phyloP scores from a whole-genome alignment of 1,139 yeast genomes.

The Candida tropicalis region DNA sequence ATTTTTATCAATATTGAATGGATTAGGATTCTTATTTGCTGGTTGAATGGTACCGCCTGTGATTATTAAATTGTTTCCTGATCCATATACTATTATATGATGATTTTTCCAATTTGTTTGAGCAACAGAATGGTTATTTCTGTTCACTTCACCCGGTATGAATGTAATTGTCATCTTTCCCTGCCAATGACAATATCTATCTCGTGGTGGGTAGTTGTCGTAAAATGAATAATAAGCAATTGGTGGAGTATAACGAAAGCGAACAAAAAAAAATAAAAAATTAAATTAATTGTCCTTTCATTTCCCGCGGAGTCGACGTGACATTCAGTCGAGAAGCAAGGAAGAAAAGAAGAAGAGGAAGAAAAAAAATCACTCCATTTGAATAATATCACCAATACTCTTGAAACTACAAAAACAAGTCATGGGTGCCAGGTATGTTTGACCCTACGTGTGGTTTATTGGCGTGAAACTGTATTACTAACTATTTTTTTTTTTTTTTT shows the following conservation, averaged over 20 bases:
- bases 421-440: constrained; percentile 38
- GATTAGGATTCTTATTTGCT: constrained; percentile 15
- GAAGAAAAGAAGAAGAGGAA: constrained; percentile 1
- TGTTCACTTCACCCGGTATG: constrained; percentile 85
- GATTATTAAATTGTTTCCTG: constrained; percentile 84
- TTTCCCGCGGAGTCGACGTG: too few species aligned
- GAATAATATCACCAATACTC: not conserved
- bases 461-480: too few species aligned
- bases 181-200: too few species aligned
- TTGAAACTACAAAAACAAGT: not conserved
- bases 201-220: too few species aligned
- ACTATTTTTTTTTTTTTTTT: constrained; percentile 3
- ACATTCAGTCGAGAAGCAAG: too few species aligned
- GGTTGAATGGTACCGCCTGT: constrained; percentile 22
- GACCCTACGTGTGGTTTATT: too few species aligned
- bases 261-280: too few species aligned
- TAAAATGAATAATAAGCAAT: too few species aligned
- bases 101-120: constrained; percentile 71
- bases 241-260: too few species aligned
- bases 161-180: constrained; percentile 62
- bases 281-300: too few species aligned
- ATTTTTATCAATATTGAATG: constrained; percentile 29
- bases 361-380: constrained; percentile 5
- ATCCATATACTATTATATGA: constrained; percentile 72
- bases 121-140: constrained; percentile 54